Percentiles rank a stretch among this genome's conserved stretches.
Evolutionary conservation across 169 alveolate species (phyloP).

Genomic region (Pseudocohnilembus persalinus): DNA sequence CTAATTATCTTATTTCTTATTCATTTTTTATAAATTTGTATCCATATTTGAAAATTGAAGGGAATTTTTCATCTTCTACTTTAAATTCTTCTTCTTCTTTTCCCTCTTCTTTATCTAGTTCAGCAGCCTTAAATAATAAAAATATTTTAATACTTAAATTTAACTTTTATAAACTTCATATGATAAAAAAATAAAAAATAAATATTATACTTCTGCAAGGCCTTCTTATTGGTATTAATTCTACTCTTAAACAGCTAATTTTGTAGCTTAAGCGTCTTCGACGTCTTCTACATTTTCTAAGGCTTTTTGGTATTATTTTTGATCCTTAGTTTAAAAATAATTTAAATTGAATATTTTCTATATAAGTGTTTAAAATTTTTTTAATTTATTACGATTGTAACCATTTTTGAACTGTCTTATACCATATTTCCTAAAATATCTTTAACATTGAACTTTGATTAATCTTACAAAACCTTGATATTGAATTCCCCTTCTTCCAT

Average conservation of each 20-base stretch:
- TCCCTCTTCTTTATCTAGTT: slow-evolving; percentile 57
- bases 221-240: slow-evolving; percentile 48
- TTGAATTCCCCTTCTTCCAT: slow-evolving; percentile 97
- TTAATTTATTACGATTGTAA: slow-evolving; percentile 56
- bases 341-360: not conserved
- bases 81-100: slow-evolving; percentile 50
- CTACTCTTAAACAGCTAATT: slow-evolving; percentile 62
- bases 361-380: slow-evolving; percentile 31
- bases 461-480: slow-evolving; percentile 67
- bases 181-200: too few species aligned
- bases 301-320: slow-evolving; percentile 41
- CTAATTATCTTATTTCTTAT: slow-evolving; percentile 45
- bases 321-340: slow-evolving; percentile 15
- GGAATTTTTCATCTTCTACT: slow-evolving; percentile 24
- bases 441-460: slow-evolving; percentile 64
- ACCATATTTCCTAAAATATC: slow-evolving; percentile 74
- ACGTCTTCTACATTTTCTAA: slow-evolving; percentile 56
- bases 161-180: slow-evolving; percentile 45
- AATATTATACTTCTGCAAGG: slow-evolving; percentile 37
- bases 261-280: slow-evolving; percentile 62
- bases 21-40: slow-evolving; percentile 32
- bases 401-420: slow-evolving; percentile 70
- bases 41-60: slow-evolving; percentile 43
- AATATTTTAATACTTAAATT: slow-evolving; percentile 38
- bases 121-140: slow-evolving; percentile 44